Evolutionary conservation across 495 filamentous ascomycete species (phyloP), one percentile per base, ranked within the genome.

Genomic region (Penicillium atrosanguineum): DNA sequence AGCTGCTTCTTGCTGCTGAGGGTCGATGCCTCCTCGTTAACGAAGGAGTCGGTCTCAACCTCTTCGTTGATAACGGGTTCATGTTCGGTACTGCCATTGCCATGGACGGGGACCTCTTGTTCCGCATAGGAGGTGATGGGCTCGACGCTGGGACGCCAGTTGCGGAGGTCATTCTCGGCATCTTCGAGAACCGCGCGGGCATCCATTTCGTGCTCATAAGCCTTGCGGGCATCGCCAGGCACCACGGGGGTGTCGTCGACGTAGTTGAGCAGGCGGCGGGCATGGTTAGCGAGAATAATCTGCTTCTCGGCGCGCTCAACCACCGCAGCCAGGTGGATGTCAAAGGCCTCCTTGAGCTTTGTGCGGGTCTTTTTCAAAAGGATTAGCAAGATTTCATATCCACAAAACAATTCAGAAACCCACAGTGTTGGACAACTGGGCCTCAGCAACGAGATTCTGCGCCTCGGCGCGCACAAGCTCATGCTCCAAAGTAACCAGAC

Each of bases 291-390:
- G 19, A 98, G 83, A 50, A 98, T 87, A 55, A 88, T 87, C 70
- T 97, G 93, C 76, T 97, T 97, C 72, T 97, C 94, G 11, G 90
- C 90, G 40, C 93, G 88, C 74, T 97, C 94, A 60, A 97, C 91
- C 12, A 89, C 86, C 31, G 90, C 92, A 9, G 87, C 83, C 53
- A 92, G 85, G 59, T 97, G 91, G 48, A 87, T 68, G 57, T 90
- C 89, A 68, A 90, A 96, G 38, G 94, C 91, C 73, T 95, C 89
- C 70, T 95, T 96, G 60, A 97, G 76, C 71, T 96, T 97, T 62
- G 89, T 85, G 43, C 94, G 84, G 12, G 94, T 97, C 86, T 92
- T 55, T 15, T 15, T 45, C 15, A 18, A 25, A n/a, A 44, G 37
- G 34, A 42, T 68, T 55, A 61, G 50, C 44, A 15, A 25, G 3